Evolutionary conservation across 805 yeast genomes (phyloP).

Genomic region (Zygosaccharomyces siamensis): DNA sequence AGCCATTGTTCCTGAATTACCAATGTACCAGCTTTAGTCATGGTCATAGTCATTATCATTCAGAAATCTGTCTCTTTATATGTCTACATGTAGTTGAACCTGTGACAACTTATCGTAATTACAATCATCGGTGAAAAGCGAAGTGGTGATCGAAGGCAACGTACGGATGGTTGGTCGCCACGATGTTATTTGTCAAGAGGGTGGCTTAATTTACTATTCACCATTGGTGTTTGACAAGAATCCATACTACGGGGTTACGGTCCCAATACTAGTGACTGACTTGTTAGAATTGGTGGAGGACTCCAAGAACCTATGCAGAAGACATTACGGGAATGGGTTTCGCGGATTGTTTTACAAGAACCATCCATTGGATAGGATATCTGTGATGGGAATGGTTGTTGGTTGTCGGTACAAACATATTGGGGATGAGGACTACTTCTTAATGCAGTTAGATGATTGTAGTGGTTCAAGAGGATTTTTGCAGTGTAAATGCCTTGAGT

Average conservation of each 20-base stretch:
- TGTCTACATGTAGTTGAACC: background rate
- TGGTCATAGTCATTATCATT: background rate
- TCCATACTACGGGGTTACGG: conserved; percentile 8
- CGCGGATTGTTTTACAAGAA: conserved; percentile 36
- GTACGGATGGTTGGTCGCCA: conserved; percentile 13
- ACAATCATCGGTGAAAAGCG: background rate
- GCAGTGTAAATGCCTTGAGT: conserved; percentile 26
- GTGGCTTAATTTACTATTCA: conserved; percentile 32
- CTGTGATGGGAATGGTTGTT: conserved; percentile 37
- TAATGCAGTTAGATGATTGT: conserved; percentile 26
- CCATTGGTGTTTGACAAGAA: conserved; percentile 37
- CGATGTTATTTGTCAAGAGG: conserved; percentile 19
- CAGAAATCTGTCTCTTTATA: background rate
- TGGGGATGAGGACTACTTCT: conserved; percentile 17
- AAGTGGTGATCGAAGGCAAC: background rate
- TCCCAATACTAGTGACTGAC: conserved; percentile 12
- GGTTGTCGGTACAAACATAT: conserved; percentile 24
- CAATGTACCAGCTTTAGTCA: background rate
- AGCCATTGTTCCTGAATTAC: background rate
- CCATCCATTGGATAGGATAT: conserved; percentile 40
- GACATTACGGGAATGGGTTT: conserved; percentile 9
- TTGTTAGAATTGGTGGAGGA: conserved; percentile 6
- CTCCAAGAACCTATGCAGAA: conserved; percentile 7
- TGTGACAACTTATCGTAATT: background rate
- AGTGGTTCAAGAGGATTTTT: conserved; percentile 16